Evolutionary conservation across 2,329 filamentous ascomycete genomes (phyloP).

Genomic region (Lachnellula occidentalis): DNA sequence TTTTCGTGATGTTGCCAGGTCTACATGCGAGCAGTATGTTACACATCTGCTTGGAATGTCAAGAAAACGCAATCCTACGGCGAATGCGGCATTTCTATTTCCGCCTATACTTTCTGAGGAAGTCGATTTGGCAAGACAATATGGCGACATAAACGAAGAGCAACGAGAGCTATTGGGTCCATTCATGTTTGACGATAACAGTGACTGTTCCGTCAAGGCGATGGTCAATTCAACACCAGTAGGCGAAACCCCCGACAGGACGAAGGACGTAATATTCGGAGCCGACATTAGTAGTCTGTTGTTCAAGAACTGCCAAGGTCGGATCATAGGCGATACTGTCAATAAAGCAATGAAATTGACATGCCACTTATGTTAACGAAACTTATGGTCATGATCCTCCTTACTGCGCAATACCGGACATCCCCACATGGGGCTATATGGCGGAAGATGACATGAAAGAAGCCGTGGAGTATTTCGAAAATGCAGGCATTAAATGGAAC

Average conservation of each 20-base stretch:
- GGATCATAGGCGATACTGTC: background rate
- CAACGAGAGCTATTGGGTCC: background rate
- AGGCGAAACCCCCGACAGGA: background rate
- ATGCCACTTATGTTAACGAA: background rate
- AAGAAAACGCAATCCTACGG: background rate
- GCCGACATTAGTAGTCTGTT: background rate
- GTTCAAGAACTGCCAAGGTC: background rate
- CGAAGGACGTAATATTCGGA: background rate
- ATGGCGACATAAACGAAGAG: background rate
- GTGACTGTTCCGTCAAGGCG: background rate
- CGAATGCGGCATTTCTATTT: background rate
- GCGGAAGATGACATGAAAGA: background rate
- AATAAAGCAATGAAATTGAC: background rate
- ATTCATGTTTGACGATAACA: background rate
- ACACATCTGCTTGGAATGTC: background rate
- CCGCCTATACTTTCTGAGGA: background rate
- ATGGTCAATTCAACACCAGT: background rate
- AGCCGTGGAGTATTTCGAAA: background rate
- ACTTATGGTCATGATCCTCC: background rate
- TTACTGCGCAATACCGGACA: background rate
- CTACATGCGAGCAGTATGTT: background rate
- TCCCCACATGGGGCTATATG: background rate
- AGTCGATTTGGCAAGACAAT: background rate
- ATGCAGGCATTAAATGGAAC: background rate
- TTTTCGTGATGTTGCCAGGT: background rate